Conservation (phyloP, 495 filamentous ascomycete species). For the Aspergillus campestris region DNA sequence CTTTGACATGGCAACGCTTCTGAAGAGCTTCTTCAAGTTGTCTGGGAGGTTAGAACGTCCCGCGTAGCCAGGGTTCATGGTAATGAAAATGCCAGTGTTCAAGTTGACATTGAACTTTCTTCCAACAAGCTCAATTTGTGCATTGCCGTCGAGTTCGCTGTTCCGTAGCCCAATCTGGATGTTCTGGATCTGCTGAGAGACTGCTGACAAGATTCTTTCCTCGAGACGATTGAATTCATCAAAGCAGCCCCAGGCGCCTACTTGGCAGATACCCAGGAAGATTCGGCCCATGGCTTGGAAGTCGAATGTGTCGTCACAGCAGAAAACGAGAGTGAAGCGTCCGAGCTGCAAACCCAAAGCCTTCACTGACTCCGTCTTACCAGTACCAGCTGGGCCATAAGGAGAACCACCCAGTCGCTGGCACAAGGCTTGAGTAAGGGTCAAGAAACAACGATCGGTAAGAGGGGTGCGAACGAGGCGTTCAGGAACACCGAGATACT, state of each 20-base stretch:
- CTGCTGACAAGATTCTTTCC: constrained; percentile 91
- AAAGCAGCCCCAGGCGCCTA: constrained; percentile 98
- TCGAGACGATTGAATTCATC: constrained; percentile 99
- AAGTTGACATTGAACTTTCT: constrained; percentile 77
- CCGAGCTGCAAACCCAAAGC: constrained; percentile 93
- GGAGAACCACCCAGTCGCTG: constrained; percentile 94
- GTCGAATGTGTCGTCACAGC: constrained; percentile 98
- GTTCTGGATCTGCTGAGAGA: constrained; percentile 98
- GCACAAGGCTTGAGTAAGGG: constrained; percentile 88
- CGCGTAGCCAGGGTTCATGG: constrained; percentile 99
- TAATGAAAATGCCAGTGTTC: constrained; percentile 98
- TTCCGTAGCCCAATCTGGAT: constrained; percentile 92
- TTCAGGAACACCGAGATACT: constrained; percentile 94
- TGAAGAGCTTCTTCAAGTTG: constrained; percentile 98
- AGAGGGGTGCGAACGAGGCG: constrained; percentile 91
- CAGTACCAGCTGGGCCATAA: constrained; percentile 96
- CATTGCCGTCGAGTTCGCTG: constrained; percentile 63
- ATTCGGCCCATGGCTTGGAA: constrained; percentile 99
- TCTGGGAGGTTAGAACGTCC: constrained; percentile 96
- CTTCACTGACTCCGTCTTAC: constrained; percentile 98
- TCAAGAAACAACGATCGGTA: constrained; percentile 96
- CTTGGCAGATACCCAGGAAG: constrained; percentile 97
- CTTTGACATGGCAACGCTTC: constrained; percentile 99
- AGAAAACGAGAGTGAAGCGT: constrained; percentile 96
- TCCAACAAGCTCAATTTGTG: constrained; percentile 88